Evolutionary conservation across 2,329 filamentous ascomycete genomes (phyloP).

Genomic region (Arachnomyces sp.): DNA sequence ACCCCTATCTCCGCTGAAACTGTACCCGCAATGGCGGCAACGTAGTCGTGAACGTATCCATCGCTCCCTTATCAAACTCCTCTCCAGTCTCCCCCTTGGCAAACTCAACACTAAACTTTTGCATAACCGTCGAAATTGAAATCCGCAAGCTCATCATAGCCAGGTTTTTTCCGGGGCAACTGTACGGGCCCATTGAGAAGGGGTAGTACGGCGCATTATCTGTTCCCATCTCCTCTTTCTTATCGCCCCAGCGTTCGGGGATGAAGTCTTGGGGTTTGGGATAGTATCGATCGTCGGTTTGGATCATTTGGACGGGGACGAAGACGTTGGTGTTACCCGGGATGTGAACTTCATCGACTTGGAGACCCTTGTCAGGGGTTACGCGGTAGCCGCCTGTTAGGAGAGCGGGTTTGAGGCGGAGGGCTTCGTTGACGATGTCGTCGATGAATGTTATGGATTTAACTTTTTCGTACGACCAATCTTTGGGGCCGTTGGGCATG

Average conservation of each 20-base stretch:
- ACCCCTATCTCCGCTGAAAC: too few relatives aligned
- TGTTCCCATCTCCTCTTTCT: slow-evolving; percentile 12
- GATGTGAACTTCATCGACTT: slow-evolving; percentile 27
- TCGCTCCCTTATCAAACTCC: too few relatives aligned
- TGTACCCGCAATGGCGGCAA: too few relatives aligned
- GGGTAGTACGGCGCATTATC: slow-evolving; percentile 22
- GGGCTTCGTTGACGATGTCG: slow-evolving; percentile 21
- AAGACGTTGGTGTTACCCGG: slow-evolving; percentile 24
- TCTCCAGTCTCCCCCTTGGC: too few relatives aligned
- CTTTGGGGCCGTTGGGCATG: slow-evolving; percentile 16
- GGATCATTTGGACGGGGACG: slow-evolving; percentile 18
- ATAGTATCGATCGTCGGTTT: slow-evolving; percentile 19
- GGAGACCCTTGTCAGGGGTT: too few relatives aligned
- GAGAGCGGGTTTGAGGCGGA: slow-evolving; percentile 29
- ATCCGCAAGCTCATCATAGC: slow-evolving; percentile 26
- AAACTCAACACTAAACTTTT: slow-evolving; percentile 34
- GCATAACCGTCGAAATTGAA: slow-evolving; percentile 27
- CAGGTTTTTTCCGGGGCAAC: slow-evolving; percentile 25
- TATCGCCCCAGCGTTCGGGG: slow-evolving; percentile 24
- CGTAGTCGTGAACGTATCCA: too few relatives aligned
- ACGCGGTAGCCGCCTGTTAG: slow-evolving; percentile 24
- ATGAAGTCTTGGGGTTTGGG: slow-evolving; percentile 19
- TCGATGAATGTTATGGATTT: too few relatives aligned
- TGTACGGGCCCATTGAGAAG: slow-evolving; percentile 21
- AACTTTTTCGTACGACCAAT: slow-evolving; percentile 28